Evolutionary conservation across 768 basidiomycete genomes (phyloP).

Genomic region (Gloeopeniophorella convolvens): DNA sequence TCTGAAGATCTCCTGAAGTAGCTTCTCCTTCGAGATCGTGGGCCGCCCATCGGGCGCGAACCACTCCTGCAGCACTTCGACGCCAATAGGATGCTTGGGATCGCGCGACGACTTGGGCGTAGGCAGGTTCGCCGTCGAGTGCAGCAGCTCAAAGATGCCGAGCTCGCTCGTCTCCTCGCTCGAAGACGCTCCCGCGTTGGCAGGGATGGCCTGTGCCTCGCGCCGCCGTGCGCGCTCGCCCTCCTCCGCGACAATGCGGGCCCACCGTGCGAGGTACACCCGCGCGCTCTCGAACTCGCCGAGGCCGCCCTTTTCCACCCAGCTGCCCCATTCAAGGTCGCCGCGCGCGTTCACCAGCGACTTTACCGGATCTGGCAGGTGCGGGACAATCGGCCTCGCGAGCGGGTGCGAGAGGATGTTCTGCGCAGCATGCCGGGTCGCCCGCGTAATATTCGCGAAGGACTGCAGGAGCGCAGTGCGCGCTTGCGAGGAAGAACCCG

Average conservation of each 20-base stretch:
- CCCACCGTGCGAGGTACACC: slow-evolving; percentile 96
- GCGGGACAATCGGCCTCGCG: slow-evolving; percentile 92
- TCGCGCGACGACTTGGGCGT: slow-evolving; percentile 79
- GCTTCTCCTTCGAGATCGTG: slow-evolving; percentile 56
- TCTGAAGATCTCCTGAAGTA: slow-evolving; percentile 72
- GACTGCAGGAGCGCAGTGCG: slow-evolving; percentile 83
- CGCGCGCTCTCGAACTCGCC: slow-evolving; percentile 96
- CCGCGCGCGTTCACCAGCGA: slow-evolving; percentile 86
- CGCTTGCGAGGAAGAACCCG: slow-evolving; percentile 60
- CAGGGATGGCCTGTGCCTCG: slow-evolving; percentile 66
- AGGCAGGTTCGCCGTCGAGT: slow-evolving; percentile 72
- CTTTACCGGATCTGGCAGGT: slow-evolving; percentile 89
- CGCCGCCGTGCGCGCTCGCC: slow-evolving; percentile 82
- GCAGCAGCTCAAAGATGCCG: slow-evolving; percentile 83
- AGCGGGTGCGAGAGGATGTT: slow-evolving; percentile 93
- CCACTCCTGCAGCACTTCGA: slow-evolving; percentile 69
- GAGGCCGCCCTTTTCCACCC: slow-evolving; percentile 89
- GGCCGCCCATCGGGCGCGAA: slow-evolving; percentile 69
- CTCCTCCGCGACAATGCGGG: slow-evolving; percentile 94
- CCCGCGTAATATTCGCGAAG: slow-evolving; percentile 90
- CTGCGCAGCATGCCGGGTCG: slow-evolving; percentile 89
- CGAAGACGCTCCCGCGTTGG: slow-evolving; percentile 35
- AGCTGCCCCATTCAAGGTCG: slow-evolving; percentile 89
- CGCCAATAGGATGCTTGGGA: slow-evolving; percentile 70
- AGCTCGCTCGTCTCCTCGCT: slow-evolving; percentile 35